Evolutionary conservation across 2,329 filamentous ascomycete species (phyloP).

Genomic region (Fusarium nisikadoi): DNA sequence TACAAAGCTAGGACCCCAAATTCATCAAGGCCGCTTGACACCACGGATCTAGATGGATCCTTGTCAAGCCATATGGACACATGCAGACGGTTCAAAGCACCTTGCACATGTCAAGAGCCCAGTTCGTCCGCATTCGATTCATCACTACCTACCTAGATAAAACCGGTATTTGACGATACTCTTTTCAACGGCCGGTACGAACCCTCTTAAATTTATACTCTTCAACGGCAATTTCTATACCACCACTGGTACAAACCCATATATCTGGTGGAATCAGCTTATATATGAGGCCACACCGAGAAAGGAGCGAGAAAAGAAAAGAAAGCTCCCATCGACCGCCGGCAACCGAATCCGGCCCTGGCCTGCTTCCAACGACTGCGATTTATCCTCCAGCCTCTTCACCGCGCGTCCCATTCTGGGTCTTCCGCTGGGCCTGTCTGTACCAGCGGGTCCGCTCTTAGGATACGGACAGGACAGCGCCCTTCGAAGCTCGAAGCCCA

Average conservation of each 20-base stretch:
- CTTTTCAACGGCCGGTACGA: not conserved
- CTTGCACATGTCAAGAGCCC: constrained; percentile 10
- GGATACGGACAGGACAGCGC: constrained; percentile 14
- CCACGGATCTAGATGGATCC: constrained; percentile 9
- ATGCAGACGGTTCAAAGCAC: not conserved
- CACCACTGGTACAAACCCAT: not conserved
- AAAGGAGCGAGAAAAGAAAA: constrained; percentile 17
- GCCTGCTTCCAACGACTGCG: constrained; percentile 6
- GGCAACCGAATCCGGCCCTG: constrained; percentile 15
- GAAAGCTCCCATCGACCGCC: constrained; percentile 8
- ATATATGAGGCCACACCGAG: not conserved
- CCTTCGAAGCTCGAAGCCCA: constrained; percentile 11
- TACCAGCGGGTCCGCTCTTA: constrained; percentile 29
- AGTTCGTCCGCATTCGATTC: not conserved
- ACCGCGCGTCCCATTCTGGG: constrained; percentile 29
- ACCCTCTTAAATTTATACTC: not conserved
- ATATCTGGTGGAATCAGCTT: not conserved
- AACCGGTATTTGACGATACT: not conserved
- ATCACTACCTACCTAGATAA: not conserved
- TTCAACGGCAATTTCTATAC: not conserved
- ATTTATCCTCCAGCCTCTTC: constrained; percentile 20
- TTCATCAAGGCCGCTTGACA: not conserved
- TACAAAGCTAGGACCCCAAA: constrained; percentile 9
- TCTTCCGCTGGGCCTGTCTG: constrained; percentile 33
- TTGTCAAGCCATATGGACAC: not conserved